phyloP scores from a whole-genome alignment of 768 basidiomycete genomes.

The Solioccasus polychromus region DNA sequence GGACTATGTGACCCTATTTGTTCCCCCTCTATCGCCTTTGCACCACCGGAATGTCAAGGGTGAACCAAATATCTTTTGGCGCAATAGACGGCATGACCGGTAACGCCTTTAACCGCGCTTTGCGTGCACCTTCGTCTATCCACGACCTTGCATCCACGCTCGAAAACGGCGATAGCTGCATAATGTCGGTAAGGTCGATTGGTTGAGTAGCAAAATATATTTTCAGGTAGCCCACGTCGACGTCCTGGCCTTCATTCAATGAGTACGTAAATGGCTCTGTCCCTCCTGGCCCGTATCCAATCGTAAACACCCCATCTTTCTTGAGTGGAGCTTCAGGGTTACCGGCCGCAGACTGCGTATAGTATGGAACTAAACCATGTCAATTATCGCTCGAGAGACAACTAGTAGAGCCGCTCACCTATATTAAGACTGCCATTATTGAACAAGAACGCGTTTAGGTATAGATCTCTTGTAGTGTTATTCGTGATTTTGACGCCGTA shows the following conservation, averaged over 20 bases:
- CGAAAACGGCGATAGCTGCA: conserved; percentile 33
- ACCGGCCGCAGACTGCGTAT: background rate
- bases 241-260: conserved; percentile 27
- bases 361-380: conserved; percentile 9
- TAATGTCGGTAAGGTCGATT: conserved; percentile 34
- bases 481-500: conserved; percentile 39
- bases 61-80: conserved; percentile 15
- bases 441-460: conserved; percentile 42
- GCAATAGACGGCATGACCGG: background rate
- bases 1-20: no score
- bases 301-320: conserved; percentile 16
- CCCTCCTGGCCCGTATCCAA: conserved; percentile 42
- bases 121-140: background rate
- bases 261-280: conserved; percentile 31
- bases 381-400: background rate
- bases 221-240: conserved; percentile 44
- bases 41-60: conserved; percentile 15
- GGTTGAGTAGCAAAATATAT: conserved; percentile 39
- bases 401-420: conserved; percentile 15
- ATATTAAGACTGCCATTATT: conserved; percentile 40
- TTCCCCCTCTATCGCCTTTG: conserved; percentile 12
- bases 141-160: background rate
- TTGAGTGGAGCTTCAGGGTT: conserved; percentile 9
- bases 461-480: conserved; percentile 31
- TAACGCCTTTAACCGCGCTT: background rate